A percentile compares a stretch with the other conserved stretches of the same genome.
phyloP scores from a whole-genome alignment of 139 green algal species.

The Spirogloea muscicola region DNA sequence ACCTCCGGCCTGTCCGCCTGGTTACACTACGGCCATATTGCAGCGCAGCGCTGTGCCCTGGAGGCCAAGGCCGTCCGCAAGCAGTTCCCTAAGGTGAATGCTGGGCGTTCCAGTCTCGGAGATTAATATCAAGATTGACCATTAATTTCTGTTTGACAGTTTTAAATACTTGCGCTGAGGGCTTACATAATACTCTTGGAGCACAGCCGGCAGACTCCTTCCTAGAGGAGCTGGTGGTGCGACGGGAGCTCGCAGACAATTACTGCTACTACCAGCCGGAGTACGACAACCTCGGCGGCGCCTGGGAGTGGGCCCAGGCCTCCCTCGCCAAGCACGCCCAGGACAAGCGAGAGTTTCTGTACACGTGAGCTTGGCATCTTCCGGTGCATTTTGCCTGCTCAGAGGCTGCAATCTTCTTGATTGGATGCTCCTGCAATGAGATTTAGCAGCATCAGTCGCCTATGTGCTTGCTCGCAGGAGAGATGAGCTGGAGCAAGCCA shows the following conservation, averaged over 20 bases:
- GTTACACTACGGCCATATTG: slow-evolving; percentile 86
- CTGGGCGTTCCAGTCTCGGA: too few relatives aligned
- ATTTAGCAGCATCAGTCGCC: too few relatives aligned
- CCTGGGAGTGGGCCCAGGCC: slow-evolving; percentile 74
- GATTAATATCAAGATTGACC: too few relatives aligned
- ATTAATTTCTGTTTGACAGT: too few relatives aligned
- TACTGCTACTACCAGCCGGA: slow-evolving; percentile 70
- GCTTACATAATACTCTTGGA: too few relatives aligned
- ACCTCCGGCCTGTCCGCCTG: slow-evolving; percentile 82
- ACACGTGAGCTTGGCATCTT: slow-evolving; percentile 42
- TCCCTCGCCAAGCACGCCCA: slow-evolving; percentile 65
- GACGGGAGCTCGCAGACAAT: slow-evolving; percentile 92
- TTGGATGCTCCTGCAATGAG: too few relatives aligned
- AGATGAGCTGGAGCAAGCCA: slow-evolving; percentile 74
- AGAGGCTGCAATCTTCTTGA: too few relatives aligned
- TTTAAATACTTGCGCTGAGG: too few relatives aligned
- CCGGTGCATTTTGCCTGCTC: too few relatives aligned
- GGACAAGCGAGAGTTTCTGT: slow-evolving; percentile 53
- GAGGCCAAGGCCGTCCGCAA: slow-evolving; percentile 63
- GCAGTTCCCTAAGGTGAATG: slow-evolving; percentile 4
- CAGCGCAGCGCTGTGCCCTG: slow-evolving; percentile 69
- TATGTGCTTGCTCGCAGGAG: too few relatives aligned
- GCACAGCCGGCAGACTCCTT: slow-evolving; percentile 81
- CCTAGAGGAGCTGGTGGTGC: slow-evolving; percentile 90
- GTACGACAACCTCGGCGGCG: slow-evolving; percentile 82